Base-by-base conservation (phyloP, 495 filamentous ascomycete species). In the Trichoderma asperelloides region DNA sequence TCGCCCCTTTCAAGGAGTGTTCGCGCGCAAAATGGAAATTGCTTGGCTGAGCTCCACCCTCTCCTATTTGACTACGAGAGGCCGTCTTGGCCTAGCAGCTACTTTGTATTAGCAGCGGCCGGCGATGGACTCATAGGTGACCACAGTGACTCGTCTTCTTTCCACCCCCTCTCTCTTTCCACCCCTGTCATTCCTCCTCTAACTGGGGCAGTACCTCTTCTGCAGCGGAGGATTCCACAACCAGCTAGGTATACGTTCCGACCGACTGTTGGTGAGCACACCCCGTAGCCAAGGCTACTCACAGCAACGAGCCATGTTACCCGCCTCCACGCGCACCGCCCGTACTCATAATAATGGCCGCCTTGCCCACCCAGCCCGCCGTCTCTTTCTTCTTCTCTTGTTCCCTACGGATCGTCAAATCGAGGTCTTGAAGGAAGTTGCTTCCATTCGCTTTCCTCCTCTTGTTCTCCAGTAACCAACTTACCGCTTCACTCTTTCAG, bases 401-500 rank as follows among this genome's bases (percentile, higher is more conserved):
- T 71, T 75, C 71, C 72, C 74, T 75, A 76, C 75, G 75, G 75
- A 74, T 70, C 75, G 71, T 77, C 74, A 74, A 79, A 79, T 77
- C 78, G 77, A 77, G 78, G 79, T 78, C 72, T 71, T 78, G 74
- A 76, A 75, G 74, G 73, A 74, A 75, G 83, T 82, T 82, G 81
- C 73, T 81, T 78, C 69, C 74, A 78, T 73, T 74, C 77, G 79
- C 83, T 83, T 75, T 83, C 74, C 74, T 74, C 75, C 71, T 79
- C 75, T 73, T 69, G 79, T 78, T 73, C 73, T 70, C 66, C 70
- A 71, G 72, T 69, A 62, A 80, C 79, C 79, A 73, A 79, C 88
- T 84, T 76, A 93, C 91, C 90, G 91, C 91, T 94, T 93, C 91
- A 94, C 89, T 96, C 91, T 74, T 96, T 96, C 82, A 94, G 91